Base-by-base conservation (phyloP, 2,329 filamentous ascomycete genomes). In the Teratosphaeria nubilosa region DNA sequence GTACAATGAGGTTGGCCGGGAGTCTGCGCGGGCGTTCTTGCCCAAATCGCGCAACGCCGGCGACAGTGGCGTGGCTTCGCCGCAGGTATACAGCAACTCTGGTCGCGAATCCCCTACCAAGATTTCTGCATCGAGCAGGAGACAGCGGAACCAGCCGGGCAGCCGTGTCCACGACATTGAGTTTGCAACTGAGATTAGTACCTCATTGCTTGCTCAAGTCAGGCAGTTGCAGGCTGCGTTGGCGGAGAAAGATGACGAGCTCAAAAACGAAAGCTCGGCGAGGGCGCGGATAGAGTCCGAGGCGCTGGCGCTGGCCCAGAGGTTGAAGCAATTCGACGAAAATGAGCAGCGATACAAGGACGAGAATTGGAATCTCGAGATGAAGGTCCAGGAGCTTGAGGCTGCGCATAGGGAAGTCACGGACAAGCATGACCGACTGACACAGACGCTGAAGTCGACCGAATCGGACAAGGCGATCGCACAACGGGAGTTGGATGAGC, bases 121-220 rank as follows among this genome's bases (percentile, higher is more conserved):
- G 75, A 80, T 95, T 62, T 88, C 82, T 66, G 88, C 94, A 9
- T 91, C 91, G 1, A 70, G 68, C 4, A 84, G 92, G 65, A 94
- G 91, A 72, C 83, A 94, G 70, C 84, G 94, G 58, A 97, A 97
- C 66, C 92, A 96, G 70, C 88, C 90, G 1, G 83, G 87, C 10
- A 94, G 86, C 70, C 86, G 91, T 55, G 86, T 95, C 13, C 91
- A 97, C 71, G 94, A 99, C 69, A 95, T 99, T 69, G 91, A 96
- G 67, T 95, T 99, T 69, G 94, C 92, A n/a, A 91, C 94, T 55
- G 92, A 99, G 70, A 96, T 99, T 68, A 96, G 91, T 69, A 96
- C 90, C 5, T 96, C 91, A 1, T 80, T 99, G 55, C 86, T 99
- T 55, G 86, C 88, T n/a, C 94, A 97, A 75, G 88, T 99, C 55